Evolutionary conservation across 2,329 filamentous ascomycete genomes (phyloP).

Genomic region (Hawksworthiomyces lignivorus): DNA sequence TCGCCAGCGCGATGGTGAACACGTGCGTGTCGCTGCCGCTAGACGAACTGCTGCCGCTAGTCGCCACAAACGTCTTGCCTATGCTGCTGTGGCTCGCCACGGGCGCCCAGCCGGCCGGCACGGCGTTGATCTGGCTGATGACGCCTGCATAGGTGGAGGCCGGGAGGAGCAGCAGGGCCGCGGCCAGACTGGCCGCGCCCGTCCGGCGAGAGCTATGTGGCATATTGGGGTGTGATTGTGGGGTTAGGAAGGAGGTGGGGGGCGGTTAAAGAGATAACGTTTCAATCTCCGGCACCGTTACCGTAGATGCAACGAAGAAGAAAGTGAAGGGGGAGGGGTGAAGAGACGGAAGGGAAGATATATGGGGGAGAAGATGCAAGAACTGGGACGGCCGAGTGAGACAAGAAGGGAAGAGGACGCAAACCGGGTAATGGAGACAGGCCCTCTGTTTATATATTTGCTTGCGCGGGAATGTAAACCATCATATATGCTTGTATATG

Average conservation of each 20-base stretch:
- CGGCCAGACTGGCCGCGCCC: constrained; percentile 3
- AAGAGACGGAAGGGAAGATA: not conserved
- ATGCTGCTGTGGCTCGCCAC: not conserved
- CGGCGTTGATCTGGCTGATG: constrained; percentile 11
- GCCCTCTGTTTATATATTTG: too few species aligned
- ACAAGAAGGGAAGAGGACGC: not conserved
- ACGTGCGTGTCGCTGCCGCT: constrained; percentile 6
- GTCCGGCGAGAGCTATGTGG: constrained; percentile 9
- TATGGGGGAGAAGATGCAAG: too few species aligned
- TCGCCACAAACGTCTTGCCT: not conserved
- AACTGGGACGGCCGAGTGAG: not conserved
- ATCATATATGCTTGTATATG: too few species aligned
- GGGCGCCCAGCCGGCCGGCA: constrained; percentile 12
- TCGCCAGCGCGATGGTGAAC: constrained; percentile 20
- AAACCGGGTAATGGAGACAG: too few species aligned
- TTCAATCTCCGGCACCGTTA: too few species aligned
- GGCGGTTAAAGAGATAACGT: too few species aligned
- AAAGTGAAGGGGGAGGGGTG: not conserved
- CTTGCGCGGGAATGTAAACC: too few species aligned
- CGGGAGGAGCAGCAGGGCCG: constrained; percentile 7
- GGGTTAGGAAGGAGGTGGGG: not conserved
- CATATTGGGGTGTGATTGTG: constrained; percentile 9
- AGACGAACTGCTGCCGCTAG: too few species aligned
- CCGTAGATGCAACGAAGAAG: not conserved
- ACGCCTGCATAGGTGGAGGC: constrained; percentile 5